Base-by-base conservation (phyloP, 495 filamentous ascomycete species). In the Penicillium maclennaniae region DNA sequence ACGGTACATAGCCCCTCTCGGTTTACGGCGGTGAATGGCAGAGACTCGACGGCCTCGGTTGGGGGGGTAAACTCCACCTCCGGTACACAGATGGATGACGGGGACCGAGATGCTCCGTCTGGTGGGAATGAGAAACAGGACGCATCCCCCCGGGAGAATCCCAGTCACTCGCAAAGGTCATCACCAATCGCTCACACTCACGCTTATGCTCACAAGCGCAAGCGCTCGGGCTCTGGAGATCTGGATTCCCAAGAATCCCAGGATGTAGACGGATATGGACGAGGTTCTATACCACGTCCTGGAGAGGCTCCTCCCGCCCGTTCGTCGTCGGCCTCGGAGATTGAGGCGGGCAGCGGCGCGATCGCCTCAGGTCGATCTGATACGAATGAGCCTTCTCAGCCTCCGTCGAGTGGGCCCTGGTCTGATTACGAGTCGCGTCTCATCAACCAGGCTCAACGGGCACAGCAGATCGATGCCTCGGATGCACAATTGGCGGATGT, bases 21-120 rank as follows among this genome's bases (percentile, higher is more conserved):
- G 19, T 81, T 81, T 52, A 81, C 78, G 4, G 77, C 78, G 40
- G 77, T 81, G 26, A 81, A 81, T 65, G 78, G 75, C 43, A 73
- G 61, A 52, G 73, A 75, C 5, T 42, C 64, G 15, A 44, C 62
- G 19, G 26, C 47, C n/a, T 39, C 60, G 17, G 49, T 7, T 45
- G 43, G 31, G 31, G 20, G 63, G 46, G 16, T 47, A 52, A 20
- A 41, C 42, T 12, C 31, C 48, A 8, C 19, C 54, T 6, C 38
- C 34, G 19, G 31, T 21, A 38, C 25, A 17, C 19, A 23, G 15
- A 43, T 46, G 45, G 44, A 31, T 47, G 28, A 34, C 40, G 54
- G 23, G 14, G 54, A 54, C 15, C 50, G 38, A 19, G 43, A 21
- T 25, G 20, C 17, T 23, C 36, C 34, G 41, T 31, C 41, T 15